A percentile compares a stretch with the other conserved stretches of the same genome.
phyloP scores from a whole-genome alignment of 75 land plant genomes.

The Azolla pinnata region DNA sequence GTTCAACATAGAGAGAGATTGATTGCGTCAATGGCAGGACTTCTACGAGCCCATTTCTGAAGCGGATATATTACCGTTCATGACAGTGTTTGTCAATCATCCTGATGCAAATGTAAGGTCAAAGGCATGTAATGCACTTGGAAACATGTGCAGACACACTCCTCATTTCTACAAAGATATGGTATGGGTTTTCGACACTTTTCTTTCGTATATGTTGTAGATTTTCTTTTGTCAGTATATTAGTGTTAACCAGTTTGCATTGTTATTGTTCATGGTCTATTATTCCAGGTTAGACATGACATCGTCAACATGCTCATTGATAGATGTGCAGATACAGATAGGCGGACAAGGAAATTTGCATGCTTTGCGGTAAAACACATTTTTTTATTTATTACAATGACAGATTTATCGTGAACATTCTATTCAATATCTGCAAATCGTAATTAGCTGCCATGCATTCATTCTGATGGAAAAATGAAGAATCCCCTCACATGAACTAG shows the following conservation, averaged over 20 bases:
- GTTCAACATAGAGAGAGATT: conserved; percentile 10
- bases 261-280: too few species aligned
- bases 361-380: conserved; percentile 74
- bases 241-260: too few species aligned
- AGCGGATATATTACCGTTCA: conserved; percentile 44
- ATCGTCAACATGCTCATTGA: conserved; percentile 77
- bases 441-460: too few species aligned
- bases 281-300: conserved; percentile 50
- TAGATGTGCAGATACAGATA: conserved; percentile 88
- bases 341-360: conserved; percentile 88
- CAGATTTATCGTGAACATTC: too few species aligned
- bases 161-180: conserved; percentile 60
- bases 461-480: too few species aligned
- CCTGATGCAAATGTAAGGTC: conserved; percentile 80
- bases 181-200: not conserved
- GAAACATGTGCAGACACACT: conserved; percentile 96
- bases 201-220: not conserved
- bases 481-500: too few species aligned
- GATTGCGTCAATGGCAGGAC: conserved; percentile 39
- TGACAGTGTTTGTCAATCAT: conserved; percentile 51
- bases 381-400: too few species aligned
- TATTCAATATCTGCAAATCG: too few species aligned
- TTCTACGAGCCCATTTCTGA: conserved; percentile 70
- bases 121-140: conserved; percentile 93
- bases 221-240: too few species aligned